These are phyloP conservation scores for Alloascoidea africana DNA, from an alignment of 805 yeast genomes.

Conservation along the genomic window DNA sequence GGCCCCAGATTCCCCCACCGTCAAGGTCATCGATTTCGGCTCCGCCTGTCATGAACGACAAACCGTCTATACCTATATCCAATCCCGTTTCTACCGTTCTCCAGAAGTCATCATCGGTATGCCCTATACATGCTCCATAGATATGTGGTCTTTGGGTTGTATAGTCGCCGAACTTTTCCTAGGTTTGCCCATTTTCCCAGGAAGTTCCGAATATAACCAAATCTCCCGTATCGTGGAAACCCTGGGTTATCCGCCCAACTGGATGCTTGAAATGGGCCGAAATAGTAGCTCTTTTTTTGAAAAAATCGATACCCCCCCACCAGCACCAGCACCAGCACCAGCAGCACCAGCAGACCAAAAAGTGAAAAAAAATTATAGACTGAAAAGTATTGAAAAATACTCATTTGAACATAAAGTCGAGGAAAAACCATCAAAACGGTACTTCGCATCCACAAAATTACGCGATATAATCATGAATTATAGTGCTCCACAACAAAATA, in stretches of 20 bases:
- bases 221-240: constrained; percentile 67
- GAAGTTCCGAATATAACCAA: constrained; percentile 84
- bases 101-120: constrained; percentile 78
- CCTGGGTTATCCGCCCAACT: constrained; percentile 78
- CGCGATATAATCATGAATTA: constrained; percentile 67
- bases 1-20: constrained; percentile 67
- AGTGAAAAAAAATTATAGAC: constrained; percentile 20
- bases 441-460: constrained; percentile 52
- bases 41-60: constrained; percentile 88
- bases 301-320: constrained; percentile 15
- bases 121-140: constrained; percentile 39
- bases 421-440: constrained; percentile 77
- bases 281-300: constrained; percentile 59
- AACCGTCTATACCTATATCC: constrained; percentile 81
- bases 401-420: constrained; percentile 24
- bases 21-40: constrained; percentile 93
- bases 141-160: constrained; percentile 51
- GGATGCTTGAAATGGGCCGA: constrained; percentile 96
- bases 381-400: constrained; percentile 38
- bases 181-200: constrained; percentile 45
- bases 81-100: constrained; percentile 83
- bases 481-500: constrained; percentile 7
- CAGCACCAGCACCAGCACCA: too few relatives aligned
- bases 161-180: constrained; percentile 41
- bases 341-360: constrained; percentile 19